phyloP scores from a whole-genome alignment of 176 grass and related monocot genomes.

The Microstegium vimineum region DNA sequence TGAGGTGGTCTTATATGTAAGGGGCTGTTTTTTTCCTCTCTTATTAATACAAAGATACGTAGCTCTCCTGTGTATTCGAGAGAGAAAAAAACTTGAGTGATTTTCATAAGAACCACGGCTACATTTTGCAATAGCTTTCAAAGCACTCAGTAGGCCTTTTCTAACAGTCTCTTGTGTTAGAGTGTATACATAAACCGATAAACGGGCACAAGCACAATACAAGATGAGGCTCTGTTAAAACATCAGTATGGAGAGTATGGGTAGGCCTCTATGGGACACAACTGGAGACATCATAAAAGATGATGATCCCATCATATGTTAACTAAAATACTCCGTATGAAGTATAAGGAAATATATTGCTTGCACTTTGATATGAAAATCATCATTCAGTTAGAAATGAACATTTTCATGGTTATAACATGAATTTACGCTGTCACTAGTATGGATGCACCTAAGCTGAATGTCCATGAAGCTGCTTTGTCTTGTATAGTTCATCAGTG shows the following conservation, averaged over 20 bases:
- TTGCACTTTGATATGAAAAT: neutral
- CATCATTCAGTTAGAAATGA: slow-evolving; percentile 18
- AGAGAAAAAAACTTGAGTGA: no score
- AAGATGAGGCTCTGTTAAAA: neutral
- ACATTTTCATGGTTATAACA: slow-evolving; percentile 24
- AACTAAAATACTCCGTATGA: neutral
- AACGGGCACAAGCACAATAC: neutral
- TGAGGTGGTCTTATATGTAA: no score
- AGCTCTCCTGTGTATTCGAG: no score
- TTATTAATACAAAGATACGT: no score
- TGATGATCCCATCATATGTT: neutral
- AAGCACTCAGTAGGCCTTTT: neutral
- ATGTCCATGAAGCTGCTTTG: slow-evolving; percentile 13
- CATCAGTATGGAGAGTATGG: neutral
- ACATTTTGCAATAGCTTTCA: neutral
- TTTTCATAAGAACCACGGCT: no score
- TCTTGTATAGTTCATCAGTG: slow-evolving; percentile 28
- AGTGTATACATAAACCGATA: neutral
- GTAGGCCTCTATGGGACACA: neutral
- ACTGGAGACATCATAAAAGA: neutral
- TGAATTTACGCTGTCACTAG: neutral
- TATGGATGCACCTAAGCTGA: slow-evolving; percentile 29
- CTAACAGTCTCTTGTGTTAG: neutral
- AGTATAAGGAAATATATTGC: neutral
- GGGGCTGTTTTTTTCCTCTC: no score